A percentile compares a stretch with the other conserved stretches of the same genome.
phyloP scores from a whole-genome alignment of 345 rosid genomes.

The Salix brachista region DNA sequence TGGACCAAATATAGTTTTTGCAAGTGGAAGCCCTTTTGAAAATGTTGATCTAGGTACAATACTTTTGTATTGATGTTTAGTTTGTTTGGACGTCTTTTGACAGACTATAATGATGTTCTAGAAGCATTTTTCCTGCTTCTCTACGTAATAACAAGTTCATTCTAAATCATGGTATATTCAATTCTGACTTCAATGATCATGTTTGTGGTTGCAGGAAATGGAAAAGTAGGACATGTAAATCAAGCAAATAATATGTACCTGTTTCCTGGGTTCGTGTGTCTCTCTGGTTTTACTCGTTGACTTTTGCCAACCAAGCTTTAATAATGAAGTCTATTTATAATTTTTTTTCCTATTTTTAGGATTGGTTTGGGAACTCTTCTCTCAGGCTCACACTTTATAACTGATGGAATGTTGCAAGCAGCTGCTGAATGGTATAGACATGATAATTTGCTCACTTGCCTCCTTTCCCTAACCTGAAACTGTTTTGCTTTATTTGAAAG shows the following conservation, averaged over 20 bases:
- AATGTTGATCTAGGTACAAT: constrained; percentile 72
- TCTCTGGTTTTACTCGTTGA: constrained; percentile 12
- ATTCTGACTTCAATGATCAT: constrained; percentile 5
- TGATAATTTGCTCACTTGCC: background rate
- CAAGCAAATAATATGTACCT: constrained; percentile 99
- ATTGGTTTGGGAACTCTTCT: constrained; percentile 87
- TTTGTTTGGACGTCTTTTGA: constrained; percentile 10
- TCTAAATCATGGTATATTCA: background rate
- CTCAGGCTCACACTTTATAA: constrained; percentile 71
- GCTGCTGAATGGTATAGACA: constrained; percentile 86
- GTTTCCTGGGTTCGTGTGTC: constrained; percentile 81
- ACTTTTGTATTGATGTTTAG: constrained; percentile 3
- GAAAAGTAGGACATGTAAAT: constrained; percentile 85
- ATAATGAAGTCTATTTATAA: background rate
- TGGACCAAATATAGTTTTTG: constrained; percentile 87
- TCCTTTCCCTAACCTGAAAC: background rate
- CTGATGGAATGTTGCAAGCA: constrained; percentile 85
- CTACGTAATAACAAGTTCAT: background rate
- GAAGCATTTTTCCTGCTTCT: background rate
- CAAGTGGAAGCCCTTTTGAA: constrained; percentile 97
- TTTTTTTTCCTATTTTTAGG: constrained; percentile 35
- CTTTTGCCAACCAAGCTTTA: background rate
- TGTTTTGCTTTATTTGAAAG: background rate
- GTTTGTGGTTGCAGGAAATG: constrained; percentile 56
- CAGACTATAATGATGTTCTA: background rate